Percentiles rank a stretch among this genome's conserved stretches.
These are phyloP conservation scores for Phytophthora gonapodyides DNA, from an alignment of 352 stramenopile genomes.

Conservation along the genomic window DNA sequence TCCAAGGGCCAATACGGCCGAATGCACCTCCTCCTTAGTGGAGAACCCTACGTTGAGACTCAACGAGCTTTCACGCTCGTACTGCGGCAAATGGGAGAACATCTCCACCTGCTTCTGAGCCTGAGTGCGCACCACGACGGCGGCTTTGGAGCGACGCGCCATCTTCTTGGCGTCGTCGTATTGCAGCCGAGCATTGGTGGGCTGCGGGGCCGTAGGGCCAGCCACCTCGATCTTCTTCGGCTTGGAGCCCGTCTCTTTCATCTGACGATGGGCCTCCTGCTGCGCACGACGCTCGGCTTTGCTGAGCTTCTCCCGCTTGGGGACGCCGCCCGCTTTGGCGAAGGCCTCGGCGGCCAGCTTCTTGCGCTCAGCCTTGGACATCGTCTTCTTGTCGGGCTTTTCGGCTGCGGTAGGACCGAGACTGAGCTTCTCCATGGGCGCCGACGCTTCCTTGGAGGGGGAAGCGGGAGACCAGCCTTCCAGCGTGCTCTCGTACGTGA, in stretches of 20 bases:
- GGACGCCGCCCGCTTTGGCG: constrained; percentile 43
- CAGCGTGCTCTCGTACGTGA: constrained; percentile 45
- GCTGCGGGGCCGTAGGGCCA: constrained; percentile 26
- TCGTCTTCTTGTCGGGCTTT: constrained; percentile 38
- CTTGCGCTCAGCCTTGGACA: constrained; percentile 74
- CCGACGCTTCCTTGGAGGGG: constrained; percentile 11
- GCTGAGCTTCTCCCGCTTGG: constrained; percentile 84
- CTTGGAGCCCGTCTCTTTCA: constrained; percentile 51
- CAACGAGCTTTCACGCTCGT: constrained; percentile 78
- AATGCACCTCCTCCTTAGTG: constrained; percentile 86
- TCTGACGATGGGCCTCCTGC: constrained; percentile 91
- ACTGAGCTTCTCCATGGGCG: constrained; percentile 61
- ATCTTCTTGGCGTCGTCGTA: constrained; percentile 86
- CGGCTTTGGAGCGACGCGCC: constrained; percentile 70
- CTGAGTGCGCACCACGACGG: constrained; percentile 70
- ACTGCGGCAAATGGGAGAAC: constrained; percentile 87
- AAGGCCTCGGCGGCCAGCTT: constrained; percentile 74
- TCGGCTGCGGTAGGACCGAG: constrained; percentile 37
- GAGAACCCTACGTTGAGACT: constrained; percentile 76
- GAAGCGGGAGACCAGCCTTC: constrained; percentile 71
- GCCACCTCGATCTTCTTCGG: constrained; percentile 44
- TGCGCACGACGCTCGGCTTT: constrained; percentile 93
- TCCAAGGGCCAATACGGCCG: constrained; percentile 90
- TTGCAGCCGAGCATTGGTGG: constrained; percentile 63
- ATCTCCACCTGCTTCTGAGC: constrained; percentile 84